Conservation (phyloP, 805 yeast genomes). For the Candida easanensis region DNA sequence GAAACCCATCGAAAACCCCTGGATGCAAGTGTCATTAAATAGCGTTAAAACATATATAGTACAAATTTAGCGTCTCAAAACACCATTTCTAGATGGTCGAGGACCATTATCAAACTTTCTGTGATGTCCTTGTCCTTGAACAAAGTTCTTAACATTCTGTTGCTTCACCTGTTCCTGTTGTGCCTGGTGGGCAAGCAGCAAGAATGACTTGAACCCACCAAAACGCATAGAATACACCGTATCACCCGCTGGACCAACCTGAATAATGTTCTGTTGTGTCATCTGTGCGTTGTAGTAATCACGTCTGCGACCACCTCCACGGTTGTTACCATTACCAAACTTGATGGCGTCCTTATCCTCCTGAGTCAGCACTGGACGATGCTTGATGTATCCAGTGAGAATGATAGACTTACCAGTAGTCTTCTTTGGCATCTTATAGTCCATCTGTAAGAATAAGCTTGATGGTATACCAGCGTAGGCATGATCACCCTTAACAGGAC, state of each 20-base stretch:
- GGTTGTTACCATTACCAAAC: conserved; percentile 22
- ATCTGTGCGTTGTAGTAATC: conserved; percentile 28
- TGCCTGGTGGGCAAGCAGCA: conserved; percentile 23
- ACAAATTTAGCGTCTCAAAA: conserved; percentile 19
- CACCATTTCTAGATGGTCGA: conserved; percentile 26
- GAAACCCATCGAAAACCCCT: too few relatives aligned
- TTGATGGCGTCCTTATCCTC: conserved; percentile 65
- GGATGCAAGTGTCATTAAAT: too few relatives aligned
- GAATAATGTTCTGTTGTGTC: conserved; percentile 36
- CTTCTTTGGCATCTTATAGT: conserved; percentile 60
- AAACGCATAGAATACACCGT: conserved; percentile 44
- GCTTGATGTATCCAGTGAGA: conserved; percentile 72
- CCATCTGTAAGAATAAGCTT: conserved; percentile 40
- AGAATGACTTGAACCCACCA: conserved; percentile 50
- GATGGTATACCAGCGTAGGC: conserved; percentile 39
- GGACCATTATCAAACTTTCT: conserved; percentile 11
- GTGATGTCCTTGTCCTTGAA: conserved; percentile 13
- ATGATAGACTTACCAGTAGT: conserved; percentile 74
- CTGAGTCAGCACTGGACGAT: conserved; percentile 54
- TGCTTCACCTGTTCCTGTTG: conserved; percentile 18
- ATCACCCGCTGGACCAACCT: conserved; percentile 48
- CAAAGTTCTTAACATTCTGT: conserved; percentile 13
- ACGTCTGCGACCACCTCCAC: conserved; percentile 29
- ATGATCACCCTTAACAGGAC: conserved; percentile 35
- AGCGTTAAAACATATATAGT: not conserved